Evolutionary conservation across 495 filamentous ascomycete species (phyloP), one percentile per base, ranked within the genome.

Genomic region (Neurospora intermedia): DNA sequence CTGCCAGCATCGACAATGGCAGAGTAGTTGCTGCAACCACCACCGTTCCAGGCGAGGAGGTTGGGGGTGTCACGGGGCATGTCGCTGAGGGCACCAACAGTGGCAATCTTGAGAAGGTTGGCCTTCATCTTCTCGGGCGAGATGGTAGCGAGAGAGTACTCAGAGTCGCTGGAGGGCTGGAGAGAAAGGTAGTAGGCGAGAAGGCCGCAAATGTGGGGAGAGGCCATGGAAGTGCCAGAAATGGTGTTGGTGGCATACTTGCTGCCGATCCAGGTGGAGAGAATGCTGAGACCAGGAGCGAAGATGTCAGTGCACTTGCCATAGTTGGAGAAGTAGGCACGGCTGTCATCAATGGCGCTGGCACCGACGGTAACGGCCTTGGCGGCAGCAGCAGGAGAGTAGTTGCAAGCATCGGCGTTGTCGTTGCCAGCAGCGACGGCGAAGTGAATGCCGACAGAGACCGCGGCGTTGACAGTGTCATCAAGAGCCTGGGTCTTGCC

Each of bases 271-370:
- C 96, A 99, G 83, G 96, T 97, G 41, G 96, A 98, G 72, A 91
- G 87, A 76, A 99, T 98, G 90, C 94, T 97, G 69, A 98, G 87
- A 77, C 96, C 96, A 70, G 96, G 96, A 72, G 94, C 96, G 81
- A 99, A 99, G 87, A 99, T 98, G 82, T 98, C 94, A 80, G 95
- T 97, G 88, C 96, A 99, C 88, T 94, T 95, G 82, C 96, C 96
- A 84, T 90, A 98, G 91, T 99, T 99, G 89, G 96, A 98, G 91
- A 99, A 99, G 89, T 98, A 99, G 75, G 96, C 96, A 83, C 96
- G 95, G 87, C 94, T 93, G 82, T 99, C 96, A 76, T 88, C 88
- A 42, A 99, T 88, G 73, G 92, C 97, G 23, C 94, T 97, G 74
- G 96, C 96, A 81, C 94, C 96, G 73, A 99, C 96, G 69, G 96